These are phyloP conservation scores for Anthracocystis walkeri DNA, from an alignment of 1,284 basidiomycete genomes.

Conservation along the genomic window DNA sequence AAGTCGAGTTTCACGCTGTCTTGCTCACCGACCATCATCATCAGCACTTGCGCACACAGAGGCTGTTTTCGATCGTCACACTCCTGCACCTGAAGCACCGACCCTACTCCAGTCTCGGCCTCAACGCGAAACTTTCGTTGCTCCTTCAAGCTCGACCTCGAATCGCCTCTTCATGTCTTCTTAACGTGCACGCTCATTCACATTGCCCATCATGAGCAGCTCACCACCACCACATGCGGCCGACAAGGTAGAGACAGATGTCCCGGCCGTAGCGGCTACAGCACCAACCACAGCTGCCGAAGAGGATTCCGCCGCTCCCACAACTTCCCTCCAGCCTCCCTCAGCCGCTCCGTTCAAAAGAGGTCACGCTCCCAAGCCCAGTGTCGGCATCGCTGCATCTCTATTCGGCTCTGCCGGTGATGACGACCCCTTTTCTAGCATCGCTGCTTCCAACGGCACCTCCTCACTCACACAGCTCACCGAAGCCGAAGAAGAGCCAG, in stretches of 20 bases:
- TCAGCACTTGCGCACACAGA: not conserved
- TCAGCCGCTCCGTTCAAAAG: conserved; percentile 17
- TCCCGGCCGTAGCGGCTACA: conserved; percentile 3
- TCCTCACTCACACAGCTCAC: conserved; percentile 22
- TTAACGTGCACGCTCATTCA: not conserved
- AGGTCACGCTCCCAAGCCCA: conserved; percentile 53
- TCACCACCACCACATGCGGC: conserved; percentile 15
- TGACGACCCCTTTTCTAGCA: conserved; percentile 57
- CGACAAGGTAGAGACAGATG: conserved; percentile 5
- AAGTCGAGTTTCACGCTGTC: not conserved
- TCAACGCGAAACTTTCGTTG: not conserved
- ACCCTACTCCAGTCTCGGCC: not conserved
- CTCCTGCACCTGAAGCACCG: no score
- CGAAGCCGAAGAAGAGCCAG: conserved; percentile 33
- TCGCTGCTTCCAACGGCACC: conserved; percentile 26
- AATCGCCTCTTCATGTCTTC: not conserved
- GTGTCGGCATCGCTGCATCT: conserved; percentile 60
- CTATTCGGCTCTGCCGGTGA: conserved; percentile 59
- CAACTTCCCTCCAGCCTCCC: conserved; percentile 7
- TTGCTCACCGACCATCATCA: not conserved
- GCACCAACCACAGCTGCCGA: conserved; percentile 1
- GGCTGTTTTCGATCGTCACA: no score
- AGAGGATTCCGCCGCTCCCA: conserved; percentile 1
- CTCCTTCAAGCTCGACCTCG: not conserved
- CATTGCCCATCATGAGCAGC: conserved; percentile 27